These are phyloP conservation scores for Moesziomyces aphidis DNA, from an alignment of 1,284 basidiomycete genomes.

Conservation along the genomic window DNA sequence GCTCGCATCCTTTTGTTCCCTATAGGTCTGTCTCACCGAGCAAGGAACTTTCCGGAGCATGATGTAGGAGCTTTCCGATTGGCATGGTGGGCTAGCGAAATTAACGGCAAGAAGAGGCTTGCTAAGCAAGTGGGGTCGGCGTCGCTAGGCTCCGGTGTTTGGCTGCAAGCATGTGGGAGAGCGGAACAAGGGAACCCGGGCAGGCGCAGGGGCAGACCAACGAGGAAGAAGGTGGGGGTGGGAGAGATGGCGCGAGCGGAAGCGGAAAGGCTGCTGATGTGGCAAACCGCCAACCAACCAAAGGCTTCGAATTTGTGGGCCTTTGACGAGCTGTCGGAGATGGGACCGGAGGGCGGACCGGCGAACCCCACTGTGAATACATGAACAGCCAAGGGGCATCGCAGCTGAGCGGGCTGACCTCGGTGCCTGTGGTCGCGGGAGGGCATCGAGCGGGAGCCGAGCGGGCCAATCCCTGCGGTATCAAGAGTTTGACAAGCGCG, in stretches of 20 bases:
- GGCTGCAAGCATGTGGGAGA: background rate
- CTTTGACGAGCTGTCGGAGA: background rate
- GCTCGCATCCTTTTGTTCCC: no score
- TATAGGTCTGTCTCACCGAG: no score
- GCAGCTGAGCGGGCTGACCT: background rate
- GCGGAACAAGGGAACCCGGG: background rate
- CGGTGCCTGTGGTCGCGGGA: background rate
- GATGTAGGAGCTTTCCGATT: no score
- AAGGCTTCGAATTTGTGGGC: background rate
- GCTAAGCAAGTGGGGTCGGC: no score
- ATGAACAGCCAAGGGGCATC: background rate
- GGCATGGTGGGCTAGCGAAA: no score
- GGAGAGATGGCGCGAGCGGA: no score
- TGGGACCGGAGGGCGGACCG: background rate
- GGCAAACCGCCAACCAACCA: background rate
- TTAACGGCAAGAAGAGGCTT: background rate
- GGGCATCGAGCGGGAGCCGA: background rate
- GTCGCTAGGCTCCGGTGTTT: no score
- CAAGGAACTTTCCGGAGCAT: no score
- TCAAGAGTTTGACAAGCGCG: background rate
- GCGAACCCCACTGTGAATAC: background rate
- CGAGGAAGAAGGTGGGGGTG: no score
- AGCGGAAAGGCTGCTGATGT: background rate
- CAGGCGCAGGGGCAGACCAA: no score
- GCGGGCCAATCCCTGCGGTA: background rate